Evolutionary conservation across 2,329 filamentous ascomycete species (phyloP).

Genomic region (Aplosporella prunicola): DNA sequence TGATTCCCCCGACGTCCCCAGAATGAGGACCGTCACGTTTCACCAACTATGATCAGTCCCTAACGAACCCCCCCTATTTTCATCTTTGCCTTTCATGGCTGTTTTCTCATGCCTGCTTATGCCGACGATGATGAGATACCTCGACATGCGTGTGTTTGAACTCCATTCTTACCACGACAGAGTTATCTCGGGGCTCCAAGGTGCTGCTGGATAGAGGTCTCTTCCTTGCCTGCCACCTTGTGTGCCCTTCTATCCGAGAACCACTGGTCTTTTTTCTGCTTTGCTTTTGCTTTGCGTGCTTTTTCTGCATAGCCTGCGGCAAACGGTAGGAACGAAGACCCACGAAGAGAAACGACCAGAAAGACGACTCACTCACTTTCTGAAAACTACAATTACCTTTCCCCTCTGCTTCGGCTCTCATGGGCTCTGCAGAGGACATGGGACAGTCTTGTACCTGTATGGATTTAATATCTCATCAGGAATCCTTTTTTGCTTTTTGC

Average conservation of each 20-base stretch:
- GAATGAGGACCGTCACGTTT: slow-evolving; percentile 5
- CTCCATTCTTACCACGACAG: slow-evolving; percentile 4
- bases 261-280: slow-evolving; percentile 4
- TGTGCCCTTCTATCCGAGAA: slow-evolving; percentile 1
- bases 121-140: slow-evolving; percentile 11
- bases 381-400: too few species aligned
- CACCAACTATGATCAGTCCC: slow-evolving; percentile 9
- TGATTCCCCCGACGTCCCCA: slow-evolving; percentile 10
- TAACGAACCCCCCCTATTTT: slow-evolving; percentile 9
- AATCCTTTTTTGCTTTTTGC: too few species aligned
- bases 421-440: too few species aligned
- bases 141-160: slow-evolving; percentile 10
- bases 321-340: slow-evolving; percentile 9
- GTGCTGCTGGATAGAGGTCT: too few species aligned
- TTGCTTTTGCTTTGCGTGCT: too few species aligned
- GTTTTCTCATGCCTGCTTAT: slow-evolving; percentile 8
- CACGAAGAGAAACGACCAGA: too few species aligned
- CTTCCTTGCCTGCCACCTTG: slow-evolving; percentile 1
- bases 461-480: too few species aligned
- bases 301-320: slow-evolving; percentile 11
- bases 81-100: neutral
- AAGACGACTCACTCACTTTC: too few species aligned
- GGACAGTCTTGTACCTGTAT: too few species aligned
- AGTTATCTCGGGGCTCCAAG: slow-evolving; percentile 2
- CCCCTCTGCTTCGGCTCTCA: too few species aligned